These are phyloP conservation scores for Coccomyxa subellipsoidea DNA, from an alignment of 163 green algal genomes.

Conservation along the genomic window DNA sequence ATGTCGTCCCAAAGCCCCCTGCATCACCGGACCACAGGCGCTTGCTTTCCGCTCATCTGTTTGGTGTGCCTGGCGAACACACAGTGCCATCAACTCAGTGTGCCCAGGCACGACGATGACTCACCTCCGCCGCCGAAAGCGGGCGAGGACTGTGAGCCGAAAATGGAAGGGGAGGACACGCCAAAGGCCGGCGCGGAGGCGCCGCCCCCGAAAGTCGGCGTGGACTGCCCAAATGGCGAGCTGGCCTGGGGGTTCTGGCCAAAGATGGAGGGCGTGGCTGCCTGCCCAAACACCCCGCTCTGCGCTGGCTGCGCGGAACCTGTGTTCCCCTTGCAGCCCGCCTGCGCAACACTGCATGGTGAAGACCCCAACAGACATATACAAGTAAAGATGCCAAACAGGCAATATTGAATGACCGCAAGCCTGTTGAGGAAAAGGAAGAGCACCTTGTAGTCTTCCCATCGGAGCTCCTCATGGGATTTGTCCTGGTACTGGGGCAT, in stretches of 20 bases:
- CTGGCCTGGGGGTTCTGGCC: not conserved
- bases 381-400: not conserved
- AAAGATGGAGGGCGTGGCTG: conserved; percentile 1
- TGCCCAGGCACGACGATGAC: too few species aligned
- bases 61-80: too few species aligned
- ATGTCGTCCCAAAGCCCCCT: not conserved
- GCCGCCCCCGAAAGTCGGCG: not conserved
- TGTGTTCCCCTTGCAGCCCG: conserved; percentile 13
- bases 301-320: not conserved
- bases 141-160: not conserved
- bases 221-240: conserved; percentile 9
- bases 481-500: conserved; percentile 75
- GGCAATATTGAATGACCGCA: not conserved
- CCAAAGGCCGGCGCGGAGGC: conserved; percentile 4
- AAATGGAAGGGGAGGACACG: not conserved
- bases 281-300: not conserved
- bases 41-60: not conserved
- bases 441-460: conserved; percentile 82
- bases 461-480: conserved; percentile 84
- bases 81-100: too few species aligned
- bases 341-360: not conserved
- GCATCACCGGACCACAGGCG: not conserved
- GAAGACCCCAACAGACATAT: not conserved
- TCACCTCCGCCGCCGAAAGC: too few species aligned
- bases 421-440: too few species aligned